Evolutionary conservation across 192 early-diverging fungal species (phyloP).

Genomic region (Coemansia sp.): DNA sequence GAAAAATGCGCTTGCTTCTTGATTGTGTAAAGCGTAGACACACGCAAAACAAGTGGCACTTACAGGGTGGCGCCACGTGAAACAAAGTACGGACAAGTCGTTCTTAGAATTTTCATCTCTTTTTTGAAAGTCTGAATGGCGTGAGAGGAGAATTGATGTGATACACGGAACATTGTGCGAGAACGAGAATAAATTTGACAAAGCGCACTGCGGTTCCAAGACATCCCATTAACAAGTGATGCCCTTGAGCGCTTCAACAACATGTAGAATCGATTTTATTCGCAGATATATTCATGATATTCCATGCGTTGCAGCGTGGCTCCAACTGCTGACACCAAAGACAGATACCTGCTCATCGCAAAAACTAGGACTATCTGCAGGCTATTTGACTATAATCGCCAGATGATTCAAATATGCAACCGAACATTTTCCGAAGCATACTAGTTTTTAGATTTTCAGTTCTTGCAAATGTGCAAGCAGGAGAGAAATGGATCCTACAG

Average conservation of each 20-base stretch:
- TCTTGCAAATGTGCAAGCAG: neutral
- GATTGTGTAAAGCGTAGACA: neutral
- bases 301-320: no score
- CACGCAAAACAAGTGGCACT: neutral
- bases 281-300: neutral
- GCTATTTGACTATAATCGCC: neutral
- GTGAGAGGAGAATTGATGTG: neutral
- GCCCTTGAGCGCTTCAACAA: no score
- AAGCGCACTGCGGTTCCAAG: neutral
- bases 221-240: no score
- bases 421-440: neutral
- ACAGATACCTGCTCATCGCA: neutral
- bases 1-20: neutral
- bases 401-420: neutral
- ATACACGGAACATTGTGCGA: neutral
- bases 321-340: neutral
- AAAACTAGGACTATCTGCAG: neutral
- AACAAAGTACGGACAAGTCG: neutral
- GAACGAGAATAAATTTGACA: no score
- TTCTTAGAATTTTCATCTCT: neutral
- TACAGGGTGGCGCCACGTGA: conserved; percentile 9
- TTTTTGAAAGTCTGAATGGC: neutral
- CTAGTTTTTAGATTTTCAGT: neutral
- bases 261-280: no score
- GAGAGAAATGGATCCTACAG: neutral